Percentiles rank a stretch among this genome's conserved stretches.
Evolutionary conservation across 2,329 filamentous ascomycete genomes (phyloP).

Genomic region (Paraphaeosphaeria sporulosa): DNA sequence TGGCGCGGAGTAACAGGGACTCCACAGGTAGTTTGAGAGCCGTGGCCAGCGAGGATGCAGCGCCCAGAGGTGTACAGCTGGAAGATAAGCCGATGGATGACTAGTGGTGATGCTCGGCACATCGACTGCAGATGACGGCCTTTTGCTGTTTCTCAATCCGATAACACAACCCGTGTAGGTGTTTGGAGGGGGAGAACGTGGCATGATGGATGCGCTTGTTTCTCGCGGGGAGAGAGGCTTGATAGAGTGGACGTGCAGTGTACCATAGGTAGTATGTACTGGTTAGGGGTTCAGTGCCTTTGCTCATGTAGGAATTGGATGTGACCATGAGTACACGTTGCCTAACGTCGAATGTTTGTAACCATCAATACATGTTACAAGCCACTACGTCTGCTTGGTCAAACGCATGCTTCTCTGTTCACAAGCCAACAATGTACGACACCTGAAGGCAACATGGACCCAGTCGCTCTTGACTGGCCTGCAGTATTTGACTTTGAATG

Average conservation of each 20-base stretch:
- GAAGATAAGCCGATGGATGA: slow-evolving; percentile 83
- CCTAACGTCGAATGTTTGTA: not conserved
- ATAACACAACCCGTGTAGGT: not conserved
- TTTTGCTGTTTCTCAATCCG: slow-evolving; percentile 9
- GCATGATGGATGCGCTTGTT: slow-evolving; percentile 12
- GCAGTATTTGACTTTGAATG: not conserved
- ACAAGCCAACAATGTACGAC: not conserved
- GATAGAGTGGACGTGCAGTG: slow-evolving; percentile 21
- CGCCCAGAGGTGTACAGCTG: slow-evolving; percentile 67
- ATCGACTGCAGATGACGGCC: not conserved
- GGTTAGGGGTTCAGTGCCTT: slow-evolving; percentile 26
- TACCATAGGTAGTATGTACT: slow-evolving; percentile 29
- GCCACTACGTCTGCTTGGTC: not conserved
- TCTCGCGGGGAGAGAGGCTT: slow-evolving; percentile 6
- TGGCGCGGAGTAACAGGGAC: slow-evolving; percentile 47
- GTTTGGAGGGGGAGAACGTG: slow-evolving; percentile 14
- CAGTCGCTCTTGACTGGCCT: not conserved
- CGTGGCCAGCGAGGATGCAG: slow-evolving; percentile 38
- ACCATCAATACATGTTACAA: not conserved
- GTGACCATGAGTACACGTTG: slow-evolving; percentile 35
- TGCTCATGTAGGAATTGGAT: slow-evolving; percentile 24
- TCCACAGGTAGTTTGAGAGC: slow-evolving; percentile 50
- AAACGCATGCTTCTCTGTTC: not conserved
- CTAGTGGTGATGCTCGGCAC: slow-evolving; percentile 48
- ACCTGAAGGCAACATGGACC: not conserved